These are phyloP conservation scores for Zhuliangozyma blackwelliae DNA, from an alignment of 1,139 yeast species.

Conservation along the genomic window DNA sequence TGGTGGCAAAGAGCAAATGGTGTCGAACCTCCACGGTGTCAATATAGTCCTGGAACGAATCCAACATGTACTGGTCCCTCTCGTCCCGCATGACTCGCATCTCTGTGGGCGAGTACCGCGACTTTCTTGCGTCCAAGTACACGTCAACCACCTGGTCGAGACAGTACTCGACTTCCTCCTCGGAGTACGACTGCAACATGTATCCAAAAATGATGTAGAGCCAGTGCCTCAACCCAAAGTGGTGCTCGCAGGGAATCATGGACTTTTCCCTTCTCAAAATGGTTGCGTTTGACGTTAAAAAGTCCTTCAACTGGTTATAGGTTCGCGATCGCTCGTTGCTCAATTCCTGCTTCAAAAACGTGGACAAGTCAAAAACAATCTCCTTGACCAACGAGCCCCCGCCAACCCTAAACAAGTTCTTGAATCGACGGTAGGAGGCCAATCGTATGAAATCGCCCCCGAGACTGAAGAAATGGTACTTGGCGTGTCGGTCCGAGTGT, in stretches of 20 bases:
- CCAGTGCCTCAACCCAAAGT: slow-evolving; percentile 22
- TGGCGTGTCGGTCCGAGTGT: slow-evolving; percentile 10
- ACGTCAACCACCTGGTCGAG: slow-evolving; percentile 29
- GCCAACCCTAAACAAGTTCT: slow-evolving; percentile 23
- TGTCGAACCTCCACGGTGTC: slow-evolving; percentile 11
- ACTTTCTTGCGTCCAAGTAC: slow-evolving; percentile 21
- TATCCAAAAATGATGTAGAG: slow-evolving; percentile 38
- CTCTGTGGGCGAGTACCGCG: slow-evolving; percentile 5
- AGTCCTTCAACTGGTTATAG: slow-evolving; percentile 21
- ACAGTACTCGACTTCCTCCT: slow-evolving; percentile 22
- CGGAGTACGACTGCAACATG: slow-evolving; percentile 23
- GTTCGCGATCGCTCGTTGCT: slow-evolving; percentile 13
- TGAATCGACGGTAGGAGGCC: slow-evolving; percentile 32
- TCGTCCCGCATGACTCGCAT: slow-evolving; percentile 7
- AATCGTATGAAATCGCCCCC: slow-evolving; percentile 37
- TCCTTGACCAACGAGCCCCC: slow-evolving; percentile 37
- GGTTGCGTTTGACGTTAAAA: slow-evolving; percentile 15
- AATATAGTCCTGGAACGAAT: slow-evolving; percentile 20
- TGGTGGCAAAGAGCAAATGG: slow-evolving; percentile 7
- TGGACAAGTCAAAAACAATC: slow-evolving; percentile 32
- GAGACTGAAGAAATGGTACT: slow-evolving; percentile 29
- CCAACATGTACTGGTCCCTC: slow-evolving; percentile 13
- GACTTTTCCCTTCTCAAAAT: slow-evolving; percentile 10
- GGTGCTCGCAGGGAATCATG: slow-evolving; percentile 10
- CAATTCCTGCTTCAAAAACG: slow-evolving; percentile 32